Evolutionary conservation across 169 alveolate genomes (phyloP).

Genomic region (Amoebophrya sp.): DNA sequence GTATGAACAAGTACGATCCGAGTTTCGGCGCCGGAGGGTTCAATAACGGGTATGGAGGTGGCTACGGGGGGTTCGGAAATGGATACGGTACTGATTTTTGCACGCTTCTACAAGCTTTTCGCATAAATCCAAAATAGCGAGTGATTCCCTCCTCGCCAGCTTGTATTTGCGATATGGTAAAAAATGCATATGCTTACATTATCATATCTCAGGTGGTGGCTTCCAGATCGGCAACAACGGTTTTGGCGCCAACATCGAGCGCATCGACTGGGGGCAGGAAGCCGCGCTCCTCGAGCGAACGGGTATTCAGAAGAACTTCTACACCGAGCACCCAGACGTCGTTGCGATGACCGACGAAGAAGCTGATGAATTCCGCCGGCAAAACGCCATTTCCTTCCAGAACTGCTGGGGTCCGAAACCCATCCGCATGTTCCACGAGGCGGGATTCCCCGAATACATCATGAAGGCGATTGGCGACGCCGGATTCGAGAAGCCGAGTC

Average conservation of each 20-base stretch:
- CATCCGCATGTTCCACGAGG: slow-evolving; percentile 69
- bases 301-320: slow-evolving; percentile 83
- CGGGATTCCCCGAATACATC: slow-evolving; percentile 81
- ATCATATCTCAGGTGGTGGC: neutral
- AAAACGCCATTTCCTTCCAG: neutral
- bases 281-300: slow-evolving; percentile 65
- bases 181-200: too few species aligned
- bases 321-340: slow-evolving; percentile 75
- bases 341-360: slow-evolving; percentile 62
- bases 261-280: slow-evolving; percentile 59
- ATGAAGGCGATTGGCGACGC: slow-evolving; percentile 61
- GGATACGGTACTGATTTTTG: too few species aligned
- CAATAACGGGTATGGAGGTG: too few species aligned
- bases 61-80: too few species aligned
- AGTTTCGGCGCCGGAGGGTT: too few species aligned
- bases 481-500: slow-evolving; percentile 79
- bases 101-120: too few species aligned
- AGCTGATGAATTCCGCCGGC: slow-evolving; percentile 62
- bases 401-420: slow-evolving; percentile 64
- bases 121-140: too few species aligned
- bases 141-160: too few species aligned
- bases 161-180: too few species aligned
- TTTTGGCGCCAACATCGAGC: neutral
- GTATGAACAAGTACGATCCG: too few species aligned
- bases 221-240: neutral